Percentiles rank a stretch among this genome's conserved stretches.
Evolutionary conservation across 2,329 filamentous ascomycete genomes (phyloP).

Genomic region (Pseudocercospora fuligena): DNA sequence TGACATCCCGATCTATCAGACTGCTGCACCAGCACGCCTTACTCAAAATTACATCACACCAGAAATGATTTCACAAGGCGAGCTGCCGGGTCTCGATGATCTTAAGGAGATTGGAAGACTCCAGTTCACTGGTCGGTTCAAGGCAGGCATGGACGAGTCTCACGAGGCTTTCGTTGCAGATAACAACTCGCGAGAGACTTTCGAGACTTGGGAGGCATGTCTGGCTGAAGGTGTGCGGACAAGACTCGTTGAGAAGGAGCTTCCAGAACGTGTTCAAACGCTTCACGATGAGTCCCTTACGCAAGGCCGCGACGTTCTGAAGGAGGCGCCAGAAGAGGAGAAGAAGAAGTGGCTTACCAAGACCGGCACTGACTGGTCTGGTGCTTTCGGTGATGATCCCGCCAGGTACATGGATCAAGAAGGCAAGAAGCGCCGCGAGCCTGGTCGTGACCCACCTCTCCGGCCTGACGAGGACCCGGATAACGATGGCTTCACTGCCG

Average conservation of each 20-base stretch:
- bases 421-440: slow-evolving; percentile 61
- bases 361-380: slow-evolving; percentile 83
- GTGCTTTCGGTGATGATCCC: slow-evolving; percentile 81
- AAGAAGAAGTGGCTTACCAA: slow-evolving; percentile 78
- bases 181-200: slow-evolving; percentile 89
- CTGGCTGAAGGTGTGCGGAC: slow-evolving; percentile 81
- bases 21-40: slow-evolving; percentile 73
- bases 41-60: slow-evolving; percentile 93
- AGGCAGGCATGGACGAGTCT: slow-evolving; percentile 84
- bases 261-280: slow-evolving; percentile 73
- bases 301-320: slow-evolving; percentile 79
- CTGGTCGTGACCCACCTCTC: slow-evolving; percentile 57
- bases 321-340: slow-evolving; percentile 71
- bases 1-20: slow-evolving; percentile 90
- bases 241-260: slow-evolving; percentile 71
- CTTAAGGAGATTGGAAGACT: slow-evolving; percentile 81
- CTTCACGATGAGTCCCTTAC: slow-evolving; percentile 82
- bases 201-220: slow-evolving; percentile 93
- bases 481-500: slow-evolving; percentile 49
- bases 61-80: slow-evolving; percentile 65
- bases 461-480: slow-evolving; percentile 53
- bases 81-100: slow-evolving; percentile 72
- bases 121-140: slow-evolving; percentile 80
- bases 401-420: slow-evolving; percentile 60
- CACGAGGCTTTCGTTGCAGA: slow-evolving; percentile 83